These are phyloP conservation scores for Aspergillus indologenus DNA, from an alignment of 495 filamentous ascomycete species.

Conservation along the genomic window DNA sequence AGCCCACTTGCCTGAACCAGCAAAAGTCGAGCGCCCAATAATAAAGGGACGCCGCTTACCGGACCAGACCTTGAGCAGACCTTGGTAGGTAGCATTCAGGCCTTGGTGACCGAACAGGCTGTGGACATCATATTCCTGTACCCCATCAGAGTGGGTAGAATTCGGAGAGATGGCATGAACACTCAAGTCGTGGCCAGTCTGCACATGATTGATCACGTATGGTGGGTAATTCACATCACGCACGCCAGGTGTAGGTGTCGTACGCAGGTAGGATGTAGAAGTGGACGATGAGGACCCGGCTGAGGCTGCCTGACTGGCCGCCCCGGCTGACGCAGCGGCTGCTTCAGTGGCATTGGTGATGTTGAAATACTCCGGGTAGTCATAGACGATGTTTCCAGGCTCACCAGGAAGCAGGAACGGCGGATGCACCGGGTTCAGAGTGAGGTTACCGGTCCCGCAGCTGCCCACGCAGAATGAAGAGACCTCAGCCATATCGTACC, in stretches of 20 bases:
- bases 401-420: constrained; percentile 65
- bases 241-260: constrained; percentile 63
- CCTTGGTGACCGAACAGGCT: constrained; percentile 74
- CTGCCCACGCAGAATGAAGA: constrained; percentile 80
- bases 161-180: constrained; percentile 75
- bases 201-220: constrained; percentile 77
- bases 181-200: constrained; percentile 63
- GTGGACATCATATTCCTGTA: constrained; percentile 76
- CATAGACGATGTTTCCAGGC: constrained; percentile 54
- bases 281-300: constrained; percentile 40
- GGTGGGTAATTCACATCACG: constrained; percentile 78
- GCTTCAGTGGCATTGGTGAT: constrained; percentile 69
- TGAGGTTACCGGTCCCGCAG: constrained; percentile 67
- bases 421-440: constrained; percentile 67
- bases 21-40: constrained; percentile 80
- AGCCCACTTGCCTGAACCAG: constrained; percentile 74
- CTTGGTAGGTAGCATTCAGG: constrained; percentile 76
- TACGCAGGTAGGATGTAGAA: constrained; percentile 52
- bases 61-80: constrained; percentile 58
- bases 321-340: constrained; percentile 51
- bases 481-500: constrained; percentile 65
- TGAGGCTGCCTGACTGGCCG: constrained; percentile 50
- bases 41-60: constrained; percentile 79
- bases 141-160: constrained; percentile 70
- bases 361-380: constrained; percentile 72